Conservation (phyloP, 352 stramenopile species). For the Thraustochytrium sp. region DNA sequence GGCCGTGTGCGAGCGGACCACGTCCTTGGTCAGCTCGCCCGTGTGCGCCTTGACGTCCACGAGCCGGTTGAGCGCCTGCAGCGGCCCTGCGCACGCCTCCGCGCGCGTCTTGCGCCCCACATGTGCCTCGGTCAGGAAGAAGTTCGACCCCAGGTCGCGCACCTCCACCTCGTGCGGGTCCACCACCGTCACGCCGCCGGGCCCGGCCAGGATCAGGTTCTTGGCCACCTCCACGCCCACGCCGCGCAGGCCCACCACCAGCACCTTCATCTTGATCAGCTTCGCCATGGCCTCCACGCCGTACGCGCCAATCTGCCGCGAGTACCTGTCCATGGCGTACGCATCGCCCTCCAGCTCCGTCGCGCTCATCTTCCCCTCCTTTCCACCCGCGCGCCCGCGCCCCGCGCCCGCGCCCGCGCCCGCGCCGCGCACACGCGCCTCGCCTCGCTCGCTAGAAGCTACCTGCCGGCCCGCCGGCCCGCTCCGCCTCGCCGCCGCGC, state of each 20-base stretch:
- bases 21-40: slow-evolving; percentile 41
- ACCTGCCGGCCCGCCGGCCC: no score
- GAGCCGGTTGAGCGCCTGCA: slow-evolving; percentile 47
- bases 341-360: slow-evolving; percentile 14
- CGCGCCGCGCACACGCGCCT: neutral
- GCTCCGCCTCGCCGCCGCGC: no score
- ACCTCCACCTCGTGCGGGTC: slow-evolving; percentile 64
- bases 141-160: slow-evolving; percentile 83
- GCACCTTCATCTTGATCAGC: slow-evolving; percentile 50
- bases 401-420: neutral
- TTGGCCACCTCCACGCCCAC: slow-evolving; percentile 82
- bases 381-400: neutral
- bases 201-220: slow-evolving; percentile 83
- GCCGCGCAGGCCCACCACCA: slow-evolving; percentile 54
- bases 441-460: no score
- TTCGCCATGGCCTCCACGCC: slow-evolving; percentile 57
- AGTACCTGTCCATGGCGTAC: slow-evolving; percentile 64
- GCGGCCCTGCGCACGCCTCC: slow-evolving; percentile 45
- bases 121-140: slow-evolving; percentile 77
- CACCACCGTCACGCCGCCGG: slow-evolving; percentile 62
- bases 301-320: slow-evolving; percentile 98
- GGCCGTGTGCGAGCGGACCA: slow-evolving; percentile 62
- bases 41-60: slow-evolving; percentile 42
- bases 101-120: slow-evolving; percentile 51
- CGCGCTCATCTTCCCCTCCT: neutral